Evolutionary conservation across 2,329 filamentous ascomycete species (phyloP), one percentile per base, ranked within the genome.

Genomic region (Paraphoma chrysanthemicola): DNA sequence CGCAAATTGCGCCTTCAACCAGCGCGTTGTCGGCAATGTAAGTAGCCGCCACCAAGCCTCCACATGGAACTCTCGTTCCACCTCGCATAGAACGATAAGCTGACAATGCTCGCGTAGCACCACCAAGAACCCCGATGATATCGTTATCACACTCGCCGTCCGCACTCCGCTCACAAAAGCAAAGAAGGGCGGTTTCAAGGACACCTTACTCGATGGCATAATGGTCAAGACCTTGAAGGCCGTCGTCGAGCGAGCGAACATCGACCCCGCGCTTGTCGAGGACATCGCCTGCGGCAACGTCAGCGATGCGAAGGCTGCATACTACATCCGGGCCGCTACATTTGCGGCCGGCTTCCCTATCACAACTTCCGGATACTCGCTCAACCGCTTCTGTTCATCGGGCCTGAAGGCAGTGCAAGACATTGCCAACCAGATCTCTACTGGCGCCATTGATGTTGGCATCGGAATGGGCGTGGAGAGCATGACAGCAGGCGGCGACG

Each of bases 321-420:
- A 97, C 86, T 94, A 96, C 78, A 83, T 90, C 72, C 94, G 95
- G 68, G 92, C 93, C 50, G 92, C 95, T 44, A 85, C 90, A 61
- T 90, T 98, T 60, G 91, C 92, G 46, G 95, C 95, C 55, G 95
- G 95, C 67, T 96, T 95, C 83, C 93, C 95, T 66, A 93, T 95
- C 82, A 97, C 94, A 6, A 85, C 91, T 47, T 86, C 88, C 63
- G 92, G 90, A 62, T 93, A 86, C 43, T 89, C 90, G 43, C 85
- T 96, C 56, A 98, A 98, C 84, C 90, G 95, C 60, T 98, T 99
- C 88, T 99, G 95, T 85, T 96, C 92, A 38, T 97, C 93, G 0
- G 95, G 95, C 36, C 88, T 99, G 64, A 96, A 97, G 80, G 93
- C 95, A 54, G 91, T 93, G 5, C 93, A 96, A 78, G 93, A 97